phyloP scores from a whole-genome alignment of 306 rosid genomes.

The Dryas drummondii region DNA sequence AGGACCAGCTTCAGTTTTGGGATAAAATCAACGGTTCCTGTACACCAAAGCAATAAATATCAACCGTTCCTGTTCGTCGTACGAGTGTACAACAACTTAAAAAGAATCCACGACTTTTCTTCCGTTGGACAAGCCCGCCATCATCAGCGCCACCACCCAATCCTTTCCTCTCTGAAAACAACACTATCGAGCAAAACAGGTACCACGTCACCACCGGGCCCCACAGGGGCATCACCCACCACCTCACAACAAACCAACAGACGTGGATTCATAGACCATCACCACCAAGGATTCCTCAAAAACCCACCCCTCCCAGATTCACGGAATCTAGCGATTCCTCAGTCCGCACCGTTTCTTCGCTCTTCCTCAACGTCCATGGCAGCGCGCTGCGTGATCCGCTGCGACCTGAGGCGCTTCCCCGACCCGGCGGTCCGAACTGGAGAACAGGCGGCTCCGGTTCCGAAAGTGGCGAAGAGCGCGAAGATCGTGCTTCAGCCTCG shows the following conservation, averaged over 20 bases:
- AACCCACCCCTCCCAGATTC: slow-evolving; percentile 5
- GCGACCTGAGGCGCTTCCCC: slow-evolving; percentile 35
- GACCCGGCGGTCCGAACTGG: slow-evolving; percentile 21
- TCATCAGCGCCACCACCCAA: neutral
- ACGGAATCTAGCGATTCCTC: neutral
- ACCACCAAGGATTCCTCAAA: neutral
- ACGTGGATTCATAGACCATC: slow-evolving; percentile 33
- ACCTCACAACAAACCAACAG: slow-evolving; percentile 9
- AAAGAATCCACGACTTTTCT: neutral
- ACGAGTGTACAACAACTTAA: neutral
- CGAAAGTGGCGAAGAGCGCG: slow-evolving; percentile 40
- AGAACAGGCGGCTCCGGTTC: slow-evolving; percentile 38
- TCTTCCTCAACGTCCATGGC: slow-evolving; percentile 40
- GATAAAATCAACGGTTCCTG: too few relatives aligned
- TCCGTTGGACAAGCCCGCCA: neutral
- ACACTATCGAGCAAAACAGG: slow-evolving; percentile 5
- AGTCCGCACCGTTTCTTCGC: neutral
- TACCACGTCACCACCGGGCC: slow-evolving; percentile 1
- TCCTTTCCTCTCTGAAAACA: neutral
- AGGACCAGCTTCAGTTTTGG: too few relatives aligned
- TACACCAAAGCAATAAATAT: too few relatives aligned
- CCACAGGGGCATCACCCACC: neutral
- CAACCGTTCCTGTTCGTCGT: neutral
- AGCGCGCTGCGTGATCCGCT: slow-evolving; percentile 38
- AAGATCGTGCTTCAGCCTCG: slow-evolving; percentile 86